A percentile compares a stretch with the other conserved stretches of the same genome.
These are phyloP conservation scores for Exophiala bonariae DNA, from an alignment of 2,329 filamentous ascomycete genomes.

Conservation along the genomic window DNA sequence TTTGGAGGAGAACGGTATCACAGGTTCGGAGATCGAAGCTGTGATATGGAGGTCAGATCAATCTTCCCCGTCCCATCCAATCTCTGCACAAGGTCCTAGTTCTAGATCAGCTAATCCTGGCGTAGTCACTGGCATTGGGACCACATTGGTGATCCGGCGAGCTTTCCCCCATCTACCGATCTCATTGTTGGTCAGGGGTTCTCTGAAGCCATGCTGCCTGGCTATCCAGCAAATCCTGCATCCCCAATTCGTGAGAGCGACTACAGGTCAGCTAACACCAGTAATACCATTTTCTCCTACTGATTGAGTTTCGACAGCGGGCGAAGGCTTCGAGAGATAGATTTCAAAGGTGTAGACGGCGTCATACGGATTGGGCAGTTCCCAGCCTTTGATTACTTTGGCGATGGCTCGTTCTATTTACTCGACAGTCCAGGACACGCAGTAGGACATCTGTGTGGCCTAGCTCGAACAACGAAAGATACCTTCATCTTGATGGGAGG, in stretches of 20 bases:
- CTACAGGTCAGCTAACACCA: conserved; percentile 15
- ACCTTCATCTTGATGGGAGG: conserved; percentile 9
- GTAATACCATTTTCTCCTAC: neutral
- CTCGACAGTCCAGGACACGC: conserved; percentile 48
- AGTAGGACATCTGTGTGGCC: conserved; percentile 50
- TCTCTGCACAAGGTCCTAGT: no score
- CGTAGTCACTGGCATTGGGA: conserved; percentile 33
- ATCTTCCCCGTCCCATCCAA: no score
- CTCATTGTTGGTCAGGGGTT: conserved; percentile 57
- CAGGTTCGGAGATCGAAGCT: conserved; percentile 25
- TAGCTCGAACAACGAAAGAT: conserved; percentile 44
- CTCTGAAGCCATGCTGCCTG: conserved; percentile 46
- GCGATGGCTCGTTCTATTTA: conserved; percentile 42
- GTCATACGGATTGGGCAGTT: conserved; percentile 34
- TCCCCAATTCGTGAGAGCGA: conserved; percentile 38
- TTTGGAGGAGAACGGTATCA: conserved; percentile 23
- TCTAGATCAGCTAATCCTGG: no score
- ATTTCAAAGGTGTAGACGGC: conserved; percentile 31
- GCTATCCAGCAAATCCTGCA: conserved; percentile 43
- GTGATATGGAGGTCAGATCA: conserved; percentile 27
- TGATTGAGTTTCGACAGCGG: conserved; percentile 28
- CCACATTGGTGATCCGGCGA: conserved; percentile 30
- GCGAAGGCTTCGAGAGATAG: conserved; percentile 25
- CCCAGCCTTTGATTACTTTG: conserved; percentile 41
- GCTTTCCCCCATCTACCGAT: conserved; percentile 37